phyloP scores from a whole-genome alignment of 2,329 filamentous ascomycete species.

The Claviceps monticola region DNA sequence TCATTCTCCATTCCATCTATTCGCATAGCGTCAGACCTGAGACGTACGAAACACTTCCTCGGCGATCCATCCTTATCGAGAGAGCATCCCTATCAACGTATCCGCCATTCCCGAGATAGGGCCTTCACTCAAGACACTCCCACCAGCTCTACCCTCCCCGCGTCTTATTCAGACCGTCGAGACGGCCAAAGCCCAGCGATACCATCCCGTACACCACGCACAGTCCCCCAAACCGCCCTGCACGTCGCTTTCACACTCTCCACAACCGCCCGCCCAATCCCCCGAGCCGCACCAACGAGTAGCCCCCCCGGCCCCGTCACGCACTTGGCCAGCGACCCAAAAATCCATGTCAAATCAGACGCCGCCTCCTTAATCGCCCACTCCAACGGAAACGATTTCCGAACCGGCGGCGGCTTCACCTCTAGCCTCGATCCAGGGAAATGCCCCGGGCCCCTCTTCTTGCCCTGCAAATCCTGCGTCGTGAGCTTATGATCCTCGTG shows the following conservation, averaged over 20 bases:
- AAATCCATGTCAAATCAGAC: constrained; percentile 10
- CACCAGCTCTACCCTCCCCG: neutral
- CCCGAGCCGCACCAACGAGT: neutral
- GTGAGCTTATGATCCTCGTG: constrained; percentile 17
- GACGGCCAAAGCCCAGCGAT: neutral
- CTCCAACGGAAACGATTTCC: constrained; percentile 11
- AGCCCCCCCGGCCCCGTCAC: constrained; percentile 1
- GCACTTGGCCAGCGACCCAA: constrained; percentile 8
- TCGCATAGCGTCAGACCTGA: too few species aligned
- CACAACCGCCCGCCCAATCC: neutral
- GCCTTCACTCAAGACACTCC: too few species aligned
- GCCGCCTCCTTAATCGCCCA: constrained; percentile 11
- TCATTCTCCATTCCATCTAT: too few species aligned
- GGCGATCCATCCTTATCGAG: too few species aligned
- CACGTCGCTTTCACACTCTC: neutral
- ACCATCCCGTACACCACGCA: neutral
- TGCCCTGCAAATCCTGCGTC: constrained; percentile 12
- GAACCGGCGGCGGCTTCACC: constrained; percentile 9
- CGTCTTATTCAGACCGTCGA: neutral
- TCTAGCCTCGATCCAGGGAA: constrained; percentile 15
- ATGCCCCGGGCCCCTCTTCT: constrained; percentile 12
- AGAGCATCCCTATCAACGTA: too few species aligned
- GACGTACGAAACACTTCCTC: too few species aligned
- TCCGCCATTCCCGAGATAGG: too few species aligned
- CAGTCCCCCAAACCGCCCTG: neutral